Base-by-base conservation (phyloP, 257 asterid genomes). In the Cynanchum wilfordii region DNA sequence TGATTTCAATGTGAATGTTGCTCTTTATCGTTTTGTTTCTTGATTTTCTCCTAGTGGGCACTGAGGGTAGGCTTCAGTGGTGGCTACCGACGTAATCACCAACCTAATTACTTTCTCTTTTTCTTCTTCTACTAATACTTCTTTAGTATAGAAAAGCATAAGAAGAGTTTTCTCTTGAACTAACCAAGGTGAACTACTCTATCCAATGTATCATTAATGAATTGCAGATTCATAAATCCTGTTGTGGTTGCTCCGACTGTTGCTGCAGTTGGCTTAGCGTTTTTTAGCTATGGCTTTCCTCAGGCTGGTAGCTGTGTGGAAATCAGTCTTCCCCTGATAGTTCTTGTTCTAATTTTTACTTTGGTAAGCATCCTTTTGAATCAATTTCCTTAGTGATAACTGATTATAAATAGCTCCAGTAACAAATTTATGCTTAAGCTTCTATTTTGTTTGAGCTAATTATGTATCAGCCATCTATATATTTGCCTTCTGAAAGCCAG, bases 261-360 rank as follows among this genome's bases (percentile, higher is more conserved):
- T 73, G 90, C 98, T 38, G 86, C 96, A 44, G 87, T 95, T 78
- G 97, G 99, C 75, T 86, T 95, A 81, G 96, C 99, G 64, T 90
- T 92, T 82, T 86, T 95, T 78, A 89, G 96, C 88, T 92, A 84
- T 80, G 99, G 99, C 73, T 95, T 95, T 85, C 97, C 99, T 66
- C 98, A 89, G 79, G 99, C 99, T 40, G 98, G 98, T 70, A 90
- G 89, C 42, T 95, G 99, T 66, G 88, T 92, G 50, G 99, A 95
- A 86, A 85, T 95, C 66, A 89, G 98, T 83, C 85, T 92, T 79
- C 99, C 99, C 1, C 87, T 78, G 84, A 95, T 95, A 80, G 79
- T 87, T 33, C 84, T 95, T 80, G 86, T 89, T 86, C 97, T 95
- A 73, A 68, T 92, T 67, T 95, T 95, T 84, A 82, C 99, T 69